Percentiles rank a stretch among this genome's conserved stretches.
phyloP scores from a whole-genome alignment of 345 rosid genomes.

The Camelina sativa region DNA sequence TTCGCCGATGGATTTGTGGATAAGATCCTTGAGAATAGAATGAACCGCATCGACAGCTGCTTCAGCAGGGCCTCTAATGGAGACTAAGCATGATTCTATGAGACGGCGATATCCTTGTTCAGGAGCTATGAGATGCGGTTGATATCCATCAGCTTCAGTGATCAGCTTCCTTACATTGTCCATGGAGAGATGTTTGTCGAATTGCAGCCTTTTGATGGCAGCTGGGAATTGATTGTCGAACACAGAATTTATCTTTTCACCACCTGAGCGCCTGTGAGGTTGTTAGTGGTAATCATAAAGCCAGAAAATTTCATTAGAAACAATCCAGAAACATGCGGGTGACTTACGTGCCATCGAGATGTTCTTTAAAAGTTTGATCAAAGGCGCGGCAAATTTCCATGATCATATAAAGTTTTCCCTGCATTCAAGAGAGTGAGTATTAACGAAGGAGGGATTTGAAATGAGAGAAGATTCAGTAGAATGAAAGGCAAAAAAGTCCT shows the following conservation, averaged over 20 bases:
- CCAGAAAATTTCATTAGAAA: background rate
- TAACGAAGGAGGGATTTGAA: background rate
- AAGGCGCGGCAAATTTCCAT: constrained; percentile 96
- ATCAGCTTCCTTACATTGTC: constrained; percentile 85
- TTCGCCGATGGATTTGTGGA: constrained; percentile 74
- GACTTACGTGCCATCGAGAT: constrained; percentile 83
- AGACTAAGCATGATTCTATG: constrained; percentile 80
- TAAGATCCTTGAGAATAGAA: constrained; percentile 81
- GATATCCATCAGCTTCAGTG: constrained; percentile 98
- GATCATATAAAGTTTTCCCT: constrained; percentile 90
- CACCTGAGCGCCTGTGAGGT: constrained; percentile 86
- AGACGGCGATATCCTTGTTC: constrained; percentile 98
- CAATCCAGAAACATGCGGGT: constrained; percentile 13
- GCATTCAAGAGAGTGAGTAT: constrained; percentile 37
- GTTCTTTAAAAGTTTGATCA: constrained; percentile 95
- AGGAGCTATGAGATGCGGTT: constrained; percentile 97
- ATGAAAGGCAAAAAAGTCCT: constrained; percentile 18
- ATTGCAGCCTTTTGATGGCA: constrained; percentile 88
- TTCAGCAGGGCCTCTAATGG: constrained; percentile 95
- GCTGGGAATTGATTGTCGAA: constrained; percentile 92
- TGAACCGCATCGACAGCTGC: constrained; percentile 98
- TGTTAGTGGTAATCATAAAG: constrained; percentile 24
- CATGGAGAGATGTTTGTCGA: constrained; percentile 87
- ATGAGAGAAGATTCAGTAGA: constrained; percentile 24
- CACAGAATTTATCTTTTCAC: constrained; percentile 83